phyloP scores from a whole-genome alignment of 495 filamentous ascomycete species.

The Podospora appendiculata region DNA sequence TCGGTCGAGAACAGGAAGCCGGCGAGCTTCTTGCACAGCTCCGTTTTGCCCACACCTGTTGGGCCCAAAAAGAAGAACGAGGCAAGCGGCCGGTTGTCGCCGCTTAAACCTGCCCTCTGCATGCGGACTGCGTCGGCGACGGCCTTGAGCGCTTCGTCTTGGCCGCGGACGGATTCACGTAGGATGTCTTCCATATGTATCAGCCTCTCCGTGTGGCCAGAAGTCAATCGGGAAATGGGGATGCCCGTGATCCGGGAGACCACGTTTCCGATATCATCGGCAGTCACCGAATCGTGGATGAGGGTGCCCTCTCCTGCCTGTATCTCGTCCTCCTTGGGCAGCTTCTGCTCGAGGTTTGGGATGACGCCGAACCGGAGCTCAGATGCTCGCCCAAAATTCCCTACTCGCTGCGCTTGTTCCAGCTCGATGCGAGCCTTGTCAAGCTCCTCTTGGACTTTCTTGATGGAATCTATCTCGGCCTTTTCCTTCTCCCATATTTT shows the following conservation, averaged over 20 bases:
- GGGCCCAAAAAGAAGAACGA: conserved; percentile 98
- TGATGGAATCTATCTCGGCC: conserved; percentile 73
- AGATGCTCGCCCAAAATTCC: conserved; percentile 83
- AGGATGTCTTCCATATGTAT: conserved; percentile 92
- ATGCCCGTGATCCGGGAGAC: conserved; percentile 90
- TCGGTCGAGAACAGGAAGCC: conserved; percentile 89
- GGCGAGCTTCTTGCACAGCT: conserved; percentile 94
- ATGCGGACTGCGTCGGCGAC: conserved; percentile 90
- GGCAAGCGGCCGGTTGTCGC: conserved; percentile 83
- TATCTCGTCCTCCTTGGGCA: conserved; percentile 66
- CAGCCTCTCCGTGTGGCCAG: conserved; percentile 84
- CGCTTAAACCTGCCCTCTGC: conserved; percentile 86
- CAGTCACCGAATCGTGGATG: conserved; percentile 86
- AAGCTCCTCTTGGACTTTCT: conserved; percentile 74
- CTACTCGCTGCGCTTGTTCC: conserved; percentile 78
- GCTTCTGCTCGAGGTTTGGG: conserved; percentile 65
- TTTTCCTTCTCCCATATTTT: conserved; percentile 87
- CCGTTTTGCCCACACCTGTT: conserved; percentile 95
- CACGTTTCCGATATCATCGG: conserved; percentile 88
- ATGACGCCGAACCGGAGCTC: conserved; percentile 84
- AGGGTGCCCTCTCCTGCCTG: conserved; percentile 44
- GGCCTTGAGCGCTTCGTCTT: conserved; percentile 86
- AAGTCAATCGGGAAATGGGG: conserved; percentile 81
- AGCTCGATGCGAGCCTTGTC: conserved; percentile 80
- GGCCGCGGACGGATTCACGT: conserved; percentile 76